Percentiles rank a stretch among this genome's conserved stretches.
These are phyloP conservation scores for Silene uniflora DNA, from an alignment of 148 eudicot genomes.

Conservation along the genomic window DNA sequence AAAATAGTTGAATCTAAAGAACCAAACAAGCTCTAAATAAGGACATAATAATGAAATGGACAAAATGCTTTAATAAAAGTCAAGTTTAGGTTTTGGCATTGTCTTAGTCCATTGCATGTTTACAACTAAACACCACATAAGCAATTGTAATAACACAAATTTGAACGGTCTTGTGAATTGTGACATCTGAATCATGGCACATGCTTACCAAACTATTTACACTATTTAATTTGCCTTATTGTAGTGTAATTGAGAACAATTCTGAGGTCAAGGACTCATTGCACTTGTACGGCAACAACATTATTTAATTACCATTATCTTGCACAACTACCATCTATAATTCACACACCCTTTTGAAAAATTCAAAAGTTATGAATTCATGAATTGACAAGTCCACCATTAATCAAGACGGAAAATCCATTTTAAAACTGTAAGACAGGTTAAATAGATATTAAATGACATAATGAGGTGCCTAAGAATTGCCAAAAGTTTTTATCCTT, in stretches of 20 bases:
- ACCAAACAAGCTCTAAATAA: too few species aligned
- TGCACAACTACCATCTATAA: not conserved
- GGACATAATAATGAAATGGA: not conserved
- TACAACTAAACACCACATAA: not conserved
- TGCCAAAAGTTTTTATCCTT: too few species aligned
- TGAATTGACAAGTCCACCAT: not conserved
- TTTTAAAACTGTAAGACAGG: too few species aligned
- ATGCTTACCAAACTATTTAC: not conserved
- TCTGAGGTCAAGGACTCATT: not conserved
- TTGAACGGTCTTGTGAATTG: constrained; percentile 1
- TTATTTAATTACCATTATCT: not conserved
- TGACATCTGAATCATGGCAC: constrained; percentile 8
- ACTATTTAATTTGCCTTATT: not conserved
- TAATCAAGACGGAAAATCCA: too few species aligned
- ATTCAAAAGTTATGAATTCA: not conserved
- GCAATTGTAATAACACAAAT: not conserved
- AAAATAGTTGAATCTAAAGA: too few species aligned
- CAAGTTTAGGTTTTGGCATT: constrained; percentile 10
- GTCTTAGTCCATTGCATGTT: not conserved
- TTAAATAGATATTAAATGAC: too few species aligned
- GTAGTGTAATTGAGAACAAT: not conserved
- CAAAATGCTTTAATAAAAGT: not conserved
- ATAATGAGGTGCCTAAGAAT: too few species aligned
- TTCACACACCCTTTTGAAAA: constrained; percentile 12
- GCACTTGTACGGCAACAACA: constrained; percentile 3